Evolutionary conservation across 192 early-diverging fungal species (phyloP).

Genomic region (Coemansia sp.): DNA sequence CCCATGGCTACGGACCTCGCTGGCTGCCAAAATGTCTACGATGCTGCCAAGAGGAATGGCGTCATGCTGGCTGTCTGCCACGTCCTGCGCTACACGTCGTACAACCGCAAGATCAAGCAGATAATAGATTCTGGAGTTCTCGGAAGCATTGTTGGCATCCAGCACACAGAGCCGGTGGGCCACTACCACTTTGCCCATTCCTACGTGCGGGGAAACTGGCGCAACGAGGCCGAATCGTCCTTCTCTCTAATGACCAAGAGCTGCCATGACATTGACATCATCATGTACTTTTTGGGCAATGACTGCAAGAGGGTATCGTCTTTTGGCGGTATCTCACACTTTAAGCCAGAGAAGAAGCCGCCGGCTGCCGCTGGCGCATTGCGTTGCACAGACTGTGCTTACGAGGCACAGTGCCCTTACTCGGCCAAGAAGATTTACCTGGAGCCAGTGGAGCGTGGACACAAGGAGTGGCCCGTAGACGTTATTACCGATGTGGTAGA

Average conservation of each 20-base stretch:
- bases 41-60: slow-evolving; percentile 40
- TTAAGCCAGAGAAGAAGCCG: slow-evolving; percentile 58
- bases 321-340: slow-evolving; percentile 63
- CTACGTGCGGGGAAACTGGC: slow-evolving; percentile 66
- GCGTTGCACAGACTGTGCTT: slow-evolving; percentile 57
- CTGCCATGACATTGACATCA: slow-evolving; percentile 59
- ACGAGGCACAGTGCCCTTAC: slow-evolving; percentile 60
- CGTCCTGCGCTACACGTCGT: slow-evolving; percentile 61
- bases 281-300: slow-evolving; percentile 45
- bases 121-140: slow-evolving; percentile 55
- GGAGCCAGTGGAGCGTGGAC: slow-evolving; percentile 29
- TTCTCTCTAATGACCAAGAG: slow-evolving; percentile 66
- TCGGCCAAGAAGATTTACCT: slow-evolving; percentile 60
- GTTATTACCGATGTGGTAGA: slow-evolving; percentile 55
- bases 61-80: slow-evolving; percentile 56
- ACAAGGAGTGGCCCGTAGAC: slow-evolving; percentile 57
- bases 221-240: slow-evolving; percentile 53
- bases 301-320: slow-evolving; percentile 47
- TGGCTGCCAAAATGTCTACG: slow-evolving; percentile 55
- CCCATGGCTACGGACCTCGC: slow-evolving; percentile 58
- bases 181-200: slow-evolving; percentile 69
- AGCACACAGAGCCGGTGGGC: slow-evolving; percentile 67
- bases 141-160: slow-evolving; percentile 62
- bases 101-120: slow-evolving; percentile 57
- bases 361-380: slow-evolving; percentile 56